phyloP scores from a whole-genome alignment of 495 filamentous ascomycete species.

The Neurospora hispaniola region DNA sequence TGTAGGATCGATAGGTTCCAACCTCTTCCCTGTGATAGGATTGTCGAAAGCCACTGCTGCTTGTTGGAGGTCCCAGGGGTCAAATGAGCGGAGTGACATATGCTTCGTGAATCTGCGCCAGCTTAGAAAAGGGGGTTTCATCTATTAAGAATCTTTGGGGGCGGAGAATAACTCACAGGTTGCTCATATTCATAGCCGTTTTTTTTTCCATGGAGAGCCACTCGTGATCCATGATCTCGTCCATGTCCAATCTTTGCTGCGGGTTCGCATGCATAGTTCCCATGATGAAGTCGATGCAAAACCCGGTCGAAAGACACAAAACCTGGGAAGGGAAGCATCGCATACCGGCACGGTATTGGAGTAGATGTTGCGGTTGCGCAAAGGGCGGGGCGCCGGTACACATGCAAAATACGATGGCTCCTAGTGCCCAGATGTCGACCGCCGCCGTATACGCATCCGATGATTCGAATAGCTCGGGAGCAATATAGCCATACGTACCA shows the following conservation, averaged over 20 bases:
- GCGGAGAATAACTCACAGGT: not conserved
- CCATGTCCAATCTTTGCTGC: not conserved
- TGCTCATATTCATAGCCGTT: not conserved
- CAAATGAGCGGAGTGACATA: not conserved
- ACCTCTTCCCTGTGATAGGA: not conserved
- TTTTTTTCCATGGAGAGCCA: not conserved
- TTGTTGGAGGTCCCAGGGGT: not conserved
- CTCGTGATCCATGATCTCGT: not conserved
- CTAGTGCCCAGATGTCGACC: conserved; percentile 15
- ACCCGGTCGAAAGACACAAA: not conserved
- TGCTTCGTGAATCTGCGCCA: not conserved
- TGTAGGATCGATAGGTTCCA: not conserved
- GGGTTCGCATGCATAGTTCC: not conserved
- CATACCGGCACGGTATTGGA: not conserved
- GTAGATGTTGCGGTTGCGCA: not conserved
- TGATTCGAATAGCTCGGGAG: conserved; percentile 7
- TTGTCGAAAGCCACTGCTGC: not conserved
- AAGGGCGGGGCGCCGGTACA: not conserved
- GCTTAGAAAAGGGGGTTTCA: not conserved
- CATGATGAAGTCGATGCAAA: not conserved
- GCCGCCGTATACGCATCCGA: conserved; percentile 1
- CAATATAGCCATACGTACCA: conserved; percentile 9
- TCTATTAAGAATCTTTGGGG: not conserved
- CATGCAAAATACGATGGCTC: conserved; percentile 2
- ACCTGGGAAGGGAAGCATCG: not conserved